Percentiles rank a stretch among this genome's conserved stretches.
phyloP scores from a whole-genome alignment of 2,329 filamentous ascomycete species.

The Trichoderma sp. region DNA sequence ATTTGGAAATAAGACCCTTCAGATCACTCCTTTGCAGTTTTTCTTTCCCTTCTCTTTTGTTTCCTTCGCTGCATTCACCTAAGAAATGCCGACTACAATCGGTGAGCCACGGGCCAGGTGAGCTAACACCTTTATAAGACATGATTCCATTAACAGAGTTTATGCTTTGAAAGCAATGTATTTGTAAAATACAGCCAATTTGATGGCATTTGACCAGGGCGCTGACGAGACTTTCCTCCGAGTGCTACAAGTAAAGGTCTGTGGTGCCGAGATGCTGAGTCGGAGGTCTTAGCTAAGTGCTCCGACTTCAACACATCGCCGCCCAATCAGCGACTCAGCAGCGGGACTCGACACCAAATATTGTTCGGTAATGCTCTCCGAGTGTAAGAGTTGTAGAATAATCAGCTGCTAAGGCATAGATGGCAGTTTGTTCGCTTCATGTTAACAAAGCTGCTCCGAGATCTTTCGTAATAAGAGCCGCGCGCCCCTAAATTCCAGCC shows the following conservation, averaged over 20 bases:
- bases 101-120: background rate
- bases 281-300: slow-evolving; percentile 12
- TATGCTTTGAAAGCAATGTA: background rate
- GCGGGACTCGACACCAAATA: background rate
- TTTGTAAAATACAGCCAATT: background rate
- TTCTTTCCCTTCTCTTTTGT: background rate
- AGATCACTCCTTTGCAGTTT: background rate
- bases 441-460: background rate
- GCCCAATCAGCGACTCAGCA: background rate
- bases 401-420: background rate
- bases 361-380: background rate
- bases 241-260: background rate
- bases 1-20: background rate
- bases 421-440: background rate
- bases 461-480: background rate
- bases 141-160: background rate
- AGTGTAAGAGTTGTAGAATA: background rate
- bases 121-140: background rate
- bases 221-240: background rate
- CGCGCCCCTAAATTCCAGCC: background rate
- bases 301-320: background rate
- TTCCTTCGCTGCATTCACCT: background rate
- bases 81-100: background rate
- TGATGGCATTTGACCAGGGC: background rate
- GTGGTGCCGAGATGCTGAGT: background rate